These are phyloP conservation scores for Casuarina cunninghamiana DNA, from an alignment of 306 rosid species.

Conservation along the genomic window DNA sequence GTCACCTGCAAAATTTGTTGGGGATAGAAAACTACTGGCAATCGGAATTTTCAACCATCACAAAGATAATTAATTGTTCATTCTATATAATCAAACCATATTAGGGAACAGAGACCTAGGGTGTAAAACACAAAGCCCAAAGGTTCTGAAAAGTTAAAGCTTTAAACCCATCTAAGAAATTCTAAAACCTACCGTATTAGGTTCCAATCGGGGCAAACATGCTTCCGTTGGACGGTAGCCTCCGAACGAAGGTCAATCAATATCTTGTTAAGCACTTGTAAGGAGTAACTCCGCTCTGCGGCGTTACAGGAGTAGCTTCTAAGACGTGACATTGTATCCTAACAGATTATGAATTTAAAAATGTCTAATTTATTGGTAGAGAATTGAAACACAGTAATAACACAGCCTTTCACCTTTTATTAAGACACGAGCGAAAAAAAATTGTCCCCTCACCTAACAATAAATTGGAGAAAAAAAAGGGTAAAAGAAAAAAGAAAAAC, in stretches of 20 bases:
- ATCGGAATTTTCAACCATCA: too few species aligned
- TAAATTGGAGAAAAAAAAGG: constrained; percentile 28
- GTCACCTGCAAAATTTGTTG: too few species aligned
- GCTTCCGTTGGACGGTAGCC: background rate
- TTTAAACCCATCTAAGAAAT: too few species aligned
- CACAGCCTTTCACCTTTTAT: constrained; percentile 35
- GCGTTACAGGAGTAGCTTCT: background rate
- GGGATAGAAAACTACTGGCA: too few species aligned
- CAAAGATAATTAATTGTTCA: too few species aligned
- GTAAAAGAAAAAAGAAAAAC: constrained; percentile 20
- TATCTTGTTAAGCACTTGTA: background rate
- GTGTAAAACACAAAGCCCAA: too few species aligned
- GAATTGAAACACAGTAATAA: background rate
- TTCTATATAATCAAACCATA: too few species aligned
- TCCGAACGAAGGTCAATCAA: background rate
- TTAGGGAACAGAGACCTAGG: too few species aligned
- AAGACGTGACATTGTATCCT: background rate
- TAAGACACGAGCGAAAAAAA: constrained; percentile 39
- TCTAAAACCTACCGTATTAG: too few species aligned
- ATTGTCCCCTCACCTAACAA: constrained; percentile 44
- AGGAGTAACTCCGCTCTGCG: background rate
- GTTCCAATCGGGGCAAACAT: background rate
- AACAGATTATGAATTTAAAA: background rate
- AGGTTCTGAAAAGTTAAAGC: too few species aligned
- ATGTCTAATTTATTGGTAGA: background rate